Evolutionary conservation across 2,329 filamentous ascomycete species (phyloP).

Genomic region (Didymella keratinophila): DNA sequence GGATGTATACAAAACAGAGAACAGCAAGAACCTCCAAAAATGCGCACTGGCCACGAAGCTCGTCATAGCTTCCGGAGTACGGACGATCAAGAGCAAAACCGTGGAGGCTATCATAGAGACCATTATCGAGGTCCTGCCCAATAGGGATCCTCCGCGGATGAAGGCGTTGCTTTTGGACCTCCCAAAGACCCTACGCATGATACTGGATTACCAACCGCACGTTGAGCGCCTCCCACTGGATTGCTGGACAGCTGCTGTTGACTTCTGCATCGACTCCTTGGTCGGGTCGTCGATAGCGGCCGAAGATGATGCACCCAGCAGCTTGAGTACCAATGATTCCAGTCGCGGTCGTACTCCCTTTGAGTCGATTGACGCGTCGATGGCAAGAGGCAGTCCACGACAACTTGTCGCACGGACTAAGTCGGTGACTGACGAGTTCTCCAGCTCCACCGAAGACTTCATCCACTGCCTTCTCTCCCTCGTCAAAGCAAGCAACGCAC

Average conservation of each 20-base stretch:
- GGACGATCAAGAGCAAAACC: conserved; percentile 76
- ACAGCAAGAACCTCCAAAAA: conserved; percentile 65
- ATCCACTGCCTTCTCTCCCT: conserved; percentile 72
- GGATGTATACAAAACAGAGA: conserved; percentile 21
- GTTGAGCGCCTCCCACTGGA: conserved; percentile 77
- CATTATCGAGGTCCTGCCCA: conserved; percentile 76
- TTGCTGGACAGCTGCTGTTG: conserved; percentile 73
- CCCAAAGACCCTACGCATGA: conserved; percentile 73
- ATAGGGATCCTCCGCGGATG: conserved; percentile 68
- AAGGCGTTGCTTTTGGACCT: conserved; percentile 76
- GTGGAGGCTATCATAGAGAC: conserved; percentile 82
- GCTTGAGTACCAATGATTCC: conserved; percentile 41
- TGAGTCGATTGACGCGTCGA: conserved; percentile 36
- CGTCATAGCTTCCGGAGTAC: conserved; percentile 72
- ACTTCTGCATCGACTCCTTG: conserved; percentile 75
- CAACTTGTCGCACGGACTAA: conserved; percentile 29
- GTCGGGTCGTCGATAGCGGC: conserved; percentile 36
- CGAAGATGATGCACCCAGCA: conserved; percentile 35
- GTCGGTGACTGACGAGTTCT: conserved; percentile 32
- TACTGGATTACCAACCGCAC: conserved; percentile 78
- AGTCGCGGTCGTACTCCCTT: conserved; percentile 45
- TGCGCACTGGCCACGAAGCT: conserved; percentile 76
- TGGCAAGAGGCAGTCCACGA: conserved; percentile 37
- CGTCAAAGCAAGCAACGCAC: conserved; percentile 71
- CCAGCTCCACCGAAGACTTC: conserved; percentile 45